Conservation (phyloP, 306 rosid species). For the Dalbergia cochinchinensis region DNA sequence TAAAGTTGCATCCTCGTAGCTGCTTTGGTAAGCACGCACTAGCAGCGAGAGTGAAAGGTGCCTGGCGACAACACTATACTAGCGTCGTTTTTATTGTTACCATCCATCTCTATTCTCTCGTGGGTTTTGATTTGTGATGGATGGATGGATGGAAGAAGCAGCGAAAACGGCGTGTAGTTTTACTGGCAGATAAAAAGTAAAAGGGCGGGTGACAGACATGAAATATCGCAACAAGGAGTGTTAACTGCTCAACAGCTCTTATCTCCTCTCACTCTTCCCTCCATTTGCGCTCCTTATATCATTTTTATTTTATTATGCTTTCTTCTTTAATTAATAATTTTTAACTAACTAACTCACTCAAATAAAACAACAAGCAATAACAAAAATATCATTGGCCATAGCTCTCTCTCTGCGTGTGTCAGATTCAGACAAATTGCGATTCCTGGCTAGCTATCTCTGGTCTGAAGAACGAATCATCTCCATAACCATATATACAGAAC, state of each 20-base stretch:
- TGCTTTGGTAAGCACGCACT: no score
- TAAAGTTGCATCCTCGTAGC: no score
- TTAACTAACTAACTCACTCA: background rate
- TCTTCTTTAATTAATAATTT: background rate
- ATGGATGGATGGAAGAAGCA: background rate
- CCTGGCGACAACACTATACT: no score
- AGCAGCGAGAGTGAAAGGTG: no score
- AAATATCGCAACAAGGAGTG: constrained; percentile 51
- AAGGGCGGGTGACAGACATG: constrained; percentile 58
- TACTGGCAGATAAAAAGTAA: background rate
- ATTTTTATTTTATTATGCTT: background rate
- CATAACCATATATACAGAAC: background rate
- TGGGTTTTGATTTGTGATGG: background rate
- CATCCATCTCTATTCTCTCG: no score
- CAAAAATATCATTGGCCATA: background rate
- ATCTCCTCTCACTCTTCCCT: constrained; percentile 37
- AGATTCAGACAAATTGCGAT: background rate
- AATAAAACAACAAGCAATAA: background rate
- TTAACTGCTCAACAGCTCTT: constrained; percentile 37
- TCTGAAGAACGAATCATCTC: background rate
- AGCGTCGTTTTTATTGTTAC: background rate
- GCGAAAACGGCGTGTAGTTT: background rate
- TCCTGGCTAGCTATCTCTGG: background rate
- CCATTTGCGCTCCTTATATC: constrained; percentile 47
- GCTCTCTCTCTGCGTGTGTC: background rate